Percentiles rank a stretch among this genome's conserved stretches.
Evolutionary conservation across 306 rosid genomes (phyloP).

Genomic region (Sesbania bispinosa): DNA sequence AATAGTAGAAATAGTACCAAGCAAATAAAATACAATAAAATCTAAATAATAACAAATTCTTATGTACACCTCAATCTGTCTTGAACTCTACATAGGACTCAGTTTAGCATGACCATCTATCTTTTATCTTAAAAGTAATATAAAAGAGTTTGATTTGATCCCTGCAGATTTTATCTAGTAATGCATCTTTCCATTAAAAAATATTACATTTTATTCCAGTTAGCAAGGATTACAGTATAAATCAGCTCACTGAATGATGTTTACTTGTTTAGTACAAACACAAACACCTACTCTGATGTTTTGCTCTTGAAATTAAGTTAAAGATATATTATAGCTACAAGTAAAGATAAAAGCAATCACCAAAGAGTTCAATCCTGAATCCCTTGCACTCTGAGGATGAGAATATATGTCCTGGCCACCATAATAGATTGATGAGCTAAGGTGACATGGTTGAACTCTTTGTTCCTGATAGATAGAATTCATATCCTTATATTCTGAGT

Average conservation of each 20-base stretch:
- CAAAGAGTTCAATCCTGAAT: constrained; percentile 34
- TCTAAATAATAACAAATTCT: neutral
- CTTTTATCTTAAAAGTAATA: neutral
- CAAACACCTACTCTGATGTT: neutral
- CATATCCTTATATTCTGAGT: constrained; percentile 36
- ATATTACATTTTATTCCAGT: neutral
- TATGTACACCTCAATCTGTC: neutral
- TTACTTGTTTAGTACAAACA: neutral
- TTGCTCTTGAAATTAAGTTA: neutral
- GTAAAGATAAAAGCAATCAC: constrained; percentile 30
- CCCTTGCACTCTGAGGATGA: constrained; percentile 47
- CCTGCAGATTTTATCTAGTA: neutral
- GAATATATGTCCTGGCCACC: constrained; percentile 84
- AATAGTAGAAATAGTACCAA: neutral
- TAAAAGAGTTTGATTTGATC: neutral
- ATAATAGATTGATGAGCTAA: constrained; percentile 88
- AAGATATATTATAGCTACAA: neutral
- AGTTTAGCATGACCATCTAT: neutral
- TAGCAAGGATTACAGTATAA: neutral
- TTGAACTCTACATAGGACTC: neutral
- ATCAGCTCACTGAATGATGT: neutral
- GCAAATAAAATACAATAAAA: neutral
- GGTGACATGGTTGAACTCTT: constrained; percentile 76
- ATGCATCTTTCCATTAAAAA: neutral
- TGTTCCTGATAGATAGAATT: constrained; percentile 65